Percentiles rank a stretch among this genome's conserved stretches.
Evolutionary conservation across 2,329 filamentous ascomycete species (phyloP).

Genomic region (Balansia obtecta): DNA sequence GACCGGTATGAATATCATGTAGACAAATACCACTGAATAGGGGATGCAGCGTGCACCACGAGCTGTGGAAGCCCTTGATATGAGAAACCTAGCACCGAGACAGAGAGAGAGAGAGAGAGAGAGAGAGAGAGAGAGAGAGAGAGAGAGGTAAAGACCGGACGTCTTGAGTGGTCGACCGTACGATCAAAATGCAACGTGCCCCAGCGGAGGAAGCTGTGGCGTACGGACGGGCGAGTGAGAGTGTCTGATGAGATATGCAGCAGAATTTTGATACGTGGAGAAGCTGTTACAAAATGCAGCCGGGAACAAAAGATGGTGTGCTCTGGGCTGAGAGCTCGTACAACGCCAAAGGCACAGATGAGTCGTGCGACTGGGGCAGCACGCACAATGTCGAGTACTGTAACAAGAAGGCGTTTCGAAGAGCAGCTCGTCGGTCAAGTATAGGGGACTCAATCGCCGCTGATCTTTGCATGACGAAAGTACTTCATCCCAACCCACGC

Average conservation of each 20-base stretch:
- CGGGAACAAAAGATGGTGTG: no score
- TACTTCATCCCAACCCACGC: slow-evolving; percentile 99
- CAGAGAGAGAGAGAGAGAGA: no score
- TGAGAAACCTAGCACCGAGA: background rate
- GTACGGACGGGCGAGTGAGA: no score
- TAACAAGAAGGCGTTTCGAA: background rate
- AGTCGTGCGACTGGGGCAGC: background rate
- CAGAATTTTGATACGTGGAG: no score
- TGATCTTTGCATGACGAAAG: slow-evolving; percentile 92
- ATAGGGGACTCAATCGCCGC: slow-evolving; percentile 35
- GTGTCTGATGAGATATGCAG: no score
- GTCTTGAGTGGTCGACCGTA: background rate
- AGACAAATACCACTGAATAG: no score
- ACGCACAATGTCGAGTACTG: background rate
- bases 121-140: no score
- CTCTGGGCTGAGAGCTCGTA: no score
- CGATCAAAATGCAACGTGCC: background rate
- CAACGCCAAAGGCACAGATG: no score
- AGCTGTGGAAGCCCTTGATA: background rate
- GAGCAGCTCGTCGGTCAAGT: background rate
- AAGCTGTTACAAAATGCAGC: no score
- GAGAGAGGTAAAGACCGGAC: no score
- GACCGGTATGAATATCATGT: no score
- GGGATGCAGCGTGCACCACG: background rate
- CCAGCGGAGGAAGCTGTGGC: background rate